These are phyloP conservation scores for Phlebopus sp. DNA, from an alignment of 1,284 basidiomycete species.

Conservation along the genomic window DNA sequence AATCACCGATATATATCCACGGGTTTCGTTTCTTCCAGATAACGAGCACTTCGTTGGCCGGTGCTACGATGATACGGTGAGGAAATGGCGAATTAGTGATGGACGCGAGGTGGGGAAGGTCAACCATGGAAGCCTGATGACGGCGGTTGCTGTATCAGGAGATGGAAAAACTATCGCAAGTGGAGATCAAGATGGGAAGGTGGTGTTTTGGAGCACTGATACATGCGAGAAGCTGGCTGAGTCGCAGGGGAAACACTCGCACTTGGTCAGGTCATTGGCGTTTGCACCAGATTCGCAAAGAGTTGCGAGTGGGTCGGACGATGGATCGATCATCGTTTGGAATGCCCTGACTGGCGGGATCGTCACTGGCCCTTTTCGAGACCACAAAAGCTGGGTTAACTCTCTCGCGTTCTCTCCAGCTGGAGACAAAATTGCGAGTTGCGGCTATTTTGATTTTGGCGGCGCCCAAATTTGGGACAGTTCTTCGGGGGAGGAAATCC, in stretches of 20 bases:
- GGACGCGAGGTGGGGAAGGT: background rate
- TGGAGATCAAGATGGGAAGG: conserved; percentile 16
- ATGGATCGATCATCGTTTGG: conserved; percentile 22
- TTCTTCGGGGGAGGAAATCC: too few relatives aligned
- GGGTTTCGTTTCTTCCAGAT: conserved; percentile 10
- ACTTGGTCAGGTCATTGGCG: conserved; percentile 14
- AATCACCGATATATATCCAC: too few relatives aligned
- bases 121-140: background rate
- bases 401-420: background rate
- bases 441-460: background rate
- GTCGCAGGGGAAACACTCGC: conserved; percentile 5
- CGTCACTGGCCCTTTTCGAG: background rate
- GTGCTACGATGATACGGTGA: conserved; percentile 18
- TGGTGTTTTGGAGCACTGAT: conserved; percentile 12
- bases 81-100: conserved; percentile 14
- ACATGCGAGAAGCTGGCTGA: conserved; percentile 2
- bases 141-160: conserved; percentile 9
- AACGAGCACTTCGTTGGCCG: conserved; percentile 17
- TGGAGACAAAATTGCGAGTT: background rate
- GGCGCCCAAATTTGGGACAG: background rate
- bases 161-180: conserved; percentile 19
- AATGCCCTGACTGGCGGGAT: background rate
- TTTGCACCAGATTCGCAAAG: conserved; percentile 18
- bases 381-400: background rate
- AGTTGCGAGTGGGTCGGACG: conserved; percentile 18